Evolutionary conservation across 768 basidiomycete species (phyloP).

Genomic region (Erythrobasidium yunnanense): DNA sequence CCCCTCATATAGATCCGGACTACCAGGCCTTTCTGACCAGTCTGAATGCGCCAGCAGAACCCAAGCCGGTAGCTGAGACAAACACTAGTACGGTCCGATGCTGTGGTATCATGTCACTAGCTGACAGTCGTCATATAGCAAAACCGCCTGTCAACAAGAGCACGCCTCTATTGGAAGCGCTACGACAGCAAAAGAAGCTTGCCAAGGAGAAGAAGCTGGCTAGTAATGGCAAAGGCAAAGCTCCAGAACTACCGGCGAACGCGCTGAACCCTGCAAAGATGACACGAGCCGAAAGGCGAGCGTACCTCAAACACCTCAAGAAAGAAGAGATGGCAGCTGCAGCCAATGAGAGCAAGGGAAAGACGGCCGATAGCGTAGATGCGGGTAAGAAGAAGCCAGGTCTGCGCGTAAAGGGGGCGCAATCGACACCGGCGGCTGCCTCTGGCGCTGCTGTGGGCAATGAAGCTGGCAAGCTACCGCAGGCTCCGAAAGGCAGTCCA

Average conservation of each 20-base stretch:
- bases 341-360: background rate
- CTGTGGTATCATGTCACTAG: too few species aligned
- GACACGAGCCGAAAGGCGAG: background rate
- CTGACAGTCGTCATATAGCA: too few species aligned
- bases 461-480: background rate
- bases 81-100: background rate
- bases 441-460: too few species aligned
- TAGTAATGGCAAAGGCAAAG: constrained; percentile 41
- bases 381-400: background rate
- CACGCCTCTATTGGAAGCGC: constrained; percentile 83
- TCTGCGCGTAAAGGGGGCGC: background rate
- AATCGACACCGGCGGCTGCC: background rate
- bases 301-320: background rate
- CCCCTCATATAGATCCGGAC: background rate
- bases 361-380: background rate
- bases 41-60: background rate
- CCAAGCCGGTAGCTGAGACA: background rate
- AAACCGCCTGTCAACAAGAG: constrained; percentile 65
- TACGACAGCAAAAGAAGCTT: constrained; percentile 64
- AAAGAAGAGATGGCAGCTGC: background rate
- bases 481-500: background rate
- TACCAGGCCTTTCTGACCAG: background rate
- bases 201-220: constrained; percentile 54
- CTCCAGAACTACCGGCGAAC: constrained; percentile 45
- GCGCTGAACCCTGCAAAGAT: background rate